Base-by-base conservation (phyloP, 2,329 filamentous ascomycete genomes). In the Ophiostoma tasmaniense region DNA sequence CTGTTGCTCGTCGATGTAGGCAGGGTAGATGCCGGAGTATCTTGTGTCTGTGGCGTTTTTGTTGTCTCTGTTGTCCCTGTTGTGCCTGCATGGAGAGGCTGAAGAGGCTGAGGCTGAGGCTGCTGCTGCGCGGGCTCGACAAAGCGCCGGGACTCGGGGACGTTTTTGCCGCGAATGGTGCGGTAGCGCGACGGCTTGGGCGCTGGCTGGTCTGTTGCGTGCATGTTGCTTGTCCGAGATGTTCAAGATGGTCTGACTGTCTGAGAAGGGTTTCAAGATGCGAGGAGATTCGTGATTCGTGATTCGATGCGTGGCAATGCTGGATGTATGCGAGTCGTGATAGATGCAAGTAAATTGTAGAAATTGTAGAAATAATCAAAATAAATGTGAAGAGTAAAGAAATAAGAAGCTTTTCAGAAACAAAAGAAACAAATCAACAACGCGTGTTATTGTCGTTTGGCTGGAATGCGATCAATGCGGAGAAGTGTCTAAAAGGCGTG, bases 161-260 rank as follows among this genome's bases (percentile, higher is more conserved):
- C 72, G 64, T 76, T 76, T 59, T 74, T 76, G 67, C 75, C 76
- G 68, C 76, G 74, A 52, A 77, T 68, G 67, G 74, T 77, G 67
- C 76, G 76, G 68, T 79, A 78, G 70, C 77, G 75, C 42, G 77
- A 78, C 68, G 77, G 74, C 70, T 74, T 76, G 50, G 71, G 72
- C 67, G 73, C 71, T 67, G 72, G 69, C 39, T 64, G 61, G 4
- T 71, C 71, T 11, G 71, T 68, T 10, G 70, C 68, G 8, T 71
- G 68, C 66, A 73, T 55, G 25, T n/a, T 25, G 20, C 4, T 64
- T n/a, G n/a, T n/a, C n/a, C n/a, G n/a, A n/a, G n/a, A n/a, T n/a
- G n/a, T n/a, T n/a, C n/a, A n/a, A n/a, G n/a, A n/a, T n/a, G n/a
- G 33, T 33, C 33, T 33, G 33, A 33, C 8, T 33, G 33, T 33